Evolutionary conservation across 257 asterid genomes (phyloP), one percentile per base, ranked within the genome.

Genomic region (Petunia axillaris): DNA sequence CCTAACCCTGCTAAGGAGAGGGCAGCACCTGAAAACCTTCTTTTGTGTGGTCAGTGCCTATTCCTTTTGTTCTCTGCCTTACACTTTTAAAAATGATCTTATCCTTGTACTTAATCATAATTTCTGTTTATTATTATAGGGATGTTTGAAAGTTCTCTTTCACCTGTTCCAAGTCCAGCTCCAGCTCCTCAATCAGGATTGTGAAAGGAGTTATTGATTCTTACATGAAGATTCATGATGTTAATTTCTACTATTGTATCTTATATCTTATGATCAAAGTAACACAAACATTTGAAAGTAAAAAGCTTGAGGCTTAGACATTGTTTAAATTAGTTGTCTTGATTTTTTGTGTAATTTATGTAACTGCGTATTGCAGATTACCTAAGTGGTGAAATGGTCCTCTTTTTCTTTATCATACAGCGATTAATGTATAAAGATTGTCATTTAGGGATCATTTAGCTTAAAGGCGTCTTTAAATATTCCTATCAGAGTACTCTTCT

Each of bases 1-100:
- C 68, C 82, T 16, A 82, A 82, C 14, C 85, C 85, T 50, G 82
- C 82, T 53, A 78, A 82, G 82, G 85, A 82, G 76, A 68, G 59
- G n/a, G 41, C 77, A n/a, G 80, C 85, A 16, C 85, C 85, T 1
- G 36, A 60, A 78, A 82, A 82, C 35, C 79, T 82, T 81, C 64
- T 82, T 39, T 52, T 78, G 35, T 78, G 85, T 78, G 85, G 85
- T 78, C 14, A 60, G 85, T 68, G 1, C 4, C 36, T 35, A 8
- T 41, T 16, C 38, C 1, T n/a, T 38, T 43, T 9, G 5, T 46
- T 55, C 4, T 79, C 50, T 50, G 1, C 5, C 36, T 63, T 9
- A 64, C 46, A 16, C 6, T 46, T 13, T 8, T n/a, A 57, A 15
- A 15, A 15, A 15, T 57, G 36, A 57, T 71, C 44, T 46, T 25